Base-by-base conservation (phyloP, 208 protist species). In the Trypanosoma cruzi region DNA sequence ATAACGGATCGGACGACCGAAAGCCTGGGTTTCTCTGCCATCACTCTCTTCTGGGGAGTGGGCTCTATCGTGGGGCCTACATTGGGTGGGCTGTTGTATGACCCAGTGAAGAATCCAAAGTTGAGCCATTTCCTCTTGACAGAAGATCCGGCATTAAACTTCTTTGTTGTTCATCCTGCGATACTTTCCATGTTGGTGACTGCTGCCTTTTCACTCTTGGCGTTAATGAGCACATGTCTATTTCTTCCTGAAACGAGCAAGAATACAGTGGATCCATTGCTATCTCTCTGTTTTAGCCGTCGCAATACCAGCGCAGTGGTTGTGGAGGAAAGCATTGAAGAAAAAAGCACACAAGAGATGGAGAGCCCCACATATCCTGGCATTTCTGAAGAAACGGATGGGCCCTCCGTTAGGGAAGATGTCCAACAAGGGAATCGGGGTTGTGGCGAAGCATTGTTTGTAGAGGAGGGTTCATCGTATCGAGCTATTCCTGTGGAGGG, bases 11-110 rank as follows among this genome's bases (percentile, higher is more conserved):
- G 71, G 34, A 89, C 87, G 0, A 92, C 85, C 48, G 75, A 90
- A 49, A 82, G 88, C 11, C 82, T 86, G 58, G 97, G 98, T 40
- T 99, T 99, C 58, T 97, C 98, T 32, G 97, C 99, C 53, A 96
- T 99, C 37, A 98, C 95, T 68, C 97, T 99, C 64, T 87, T 84
- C 2, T 95, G 86, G 86, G 83, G 86, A 24, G 59, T 90, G 0
- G 89, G 89, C n/a, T 85, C 80, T 13, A 76, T 92, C 7, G 71
- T 95, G 28, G 89, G 89, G 16, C 84, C 86, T 5, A 53, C 74
- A 11, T 70, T 89, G 20, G 89, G 89, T 18, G 89, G 89, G 16
- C 79, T 81, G 44, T 75, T 95, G 40, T 95, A 95, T 68, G 64
- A 92, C 60, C 89, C 89, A 0, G 82, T 57, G 0, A 44, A 75